These are phyloP conservation scores for Cladosporium sp. DNA, from an alignment of 2,329 filamentous ascomycete species.

Conservation along the genomic window DNA sequence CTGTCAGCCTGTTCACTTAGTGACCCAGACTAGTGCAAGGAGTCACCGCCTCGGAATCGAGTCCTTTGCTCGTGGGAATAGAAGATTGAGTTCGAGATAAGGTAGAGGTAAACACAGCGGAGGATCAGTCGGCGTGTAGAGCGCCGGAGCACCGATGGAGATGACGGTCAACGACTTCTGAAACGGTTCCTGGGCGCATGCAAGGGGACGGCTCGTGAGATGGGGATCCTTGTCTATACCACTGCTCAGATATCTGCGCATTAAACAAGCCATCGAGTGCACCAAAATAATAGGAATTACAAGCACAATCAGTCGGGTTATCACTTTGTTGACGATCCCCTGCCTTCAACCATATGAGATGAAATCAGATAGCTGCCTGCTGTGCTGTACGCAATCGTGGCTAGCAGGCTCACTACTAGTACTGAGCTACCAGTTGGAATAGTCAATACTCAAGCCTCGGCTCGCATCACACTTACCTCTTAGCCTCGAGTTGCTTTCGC, in stretches of 20 bases:
- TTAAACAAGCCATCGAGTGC: neutral
- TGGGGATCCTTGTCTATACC: conserved; percentile 6
- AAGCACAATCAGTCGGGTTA: no score
- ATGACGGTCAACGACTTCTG: neutral
- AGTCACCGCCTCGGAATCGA: no score
- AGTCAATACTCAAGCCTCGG: no score
- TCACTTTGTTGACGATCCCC: no score
- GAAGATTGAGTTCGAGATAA: neutral
- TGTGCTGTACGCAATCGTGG: no score
- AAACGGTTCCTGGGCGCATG: conserved; percentile 8
- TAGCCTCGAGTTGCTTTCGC: neutral
- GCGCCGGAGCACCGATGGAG: neutral
- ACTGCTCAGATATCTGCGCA: neutral
- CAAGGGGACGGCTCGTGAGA: conserved; percentile 2
- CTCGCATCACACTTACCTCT: neutral
- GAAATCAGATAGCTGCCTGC: no score
- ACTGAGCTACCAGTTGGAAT: no score
- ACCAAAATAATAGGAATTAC: neutral
- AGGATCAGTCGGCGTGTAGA: neutral
- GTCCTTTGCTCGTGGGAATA: no score
- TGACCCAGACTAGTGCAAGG: neutral
- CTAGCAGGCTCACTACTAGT: no score
- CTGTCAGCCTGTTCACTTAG: no score
- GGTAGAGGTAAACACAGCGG: no score
- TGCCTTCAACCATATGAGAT: no score